Base-by-base conservation (phyloP, 2,329 filamentous ascomycete genomes). In the Colletotrichum salicis region DNA sequence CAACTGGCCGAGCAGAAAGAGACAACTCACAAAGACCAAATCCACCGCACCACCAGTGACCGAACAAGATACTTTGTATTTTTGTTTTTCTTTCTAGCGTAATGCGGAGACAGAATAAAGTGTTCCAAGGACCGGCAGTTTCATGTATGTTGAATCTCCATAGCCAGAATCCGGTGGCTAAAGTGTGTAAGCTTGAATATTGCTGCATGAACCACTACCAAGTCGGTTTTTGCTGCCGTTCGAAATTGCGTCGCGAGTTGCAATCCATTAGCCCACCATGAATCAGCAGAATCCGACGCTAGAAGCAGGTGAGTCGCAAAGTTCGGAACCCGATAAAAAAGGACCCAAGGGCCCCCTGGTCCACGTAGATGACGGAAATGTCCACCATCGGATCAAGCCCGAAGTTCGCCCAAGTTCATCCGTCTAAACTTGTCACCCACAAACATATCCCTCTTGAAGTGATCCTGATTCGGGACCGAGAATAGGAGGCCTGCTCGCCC, bases 211-310 rank as follows among this genome's bases (percentile, higher is more conserved):
- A n/a, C 45, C 27, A 27, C 31, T 59, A 24, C 64, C 64, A 71
- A 64, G 64, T 13, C 65, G 65, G 59, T 41, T 69, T 22, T 48
- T 6, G 59, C 54, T 69, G 69, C 65, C 69, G 54, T 15, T 55
- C 11, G 58, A 64, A 56, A 64, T 63, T 71, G 59, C 59, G 22
- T 13, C 54, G 35, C 12, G 59, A 37, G 54, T 5, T 64, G 45
- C 58, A 48, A n/a, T 55, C 52, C n/a, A 13, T 48, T 24, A 59
- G 13, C 55, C 33, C n/a, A 29, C 24, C 45, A 13, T 27, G 37
- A 45, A 58, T 62, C 64, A 45, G 45, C 33, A 33, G 4, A 29
- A 7, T 48, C 22, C 22, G 33, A 19, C 33, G 41, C n/a, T 33
- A 45, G 45, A 52, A 35, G 27, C 35, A 52, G 37, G 45, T 24